Evolutionary conservation across 2,329 filamentous ascomycete species (phyloP), one percentile per base, ranked within the genome.

Genomic region (Pseudogymnoascus sp.): DNA sequence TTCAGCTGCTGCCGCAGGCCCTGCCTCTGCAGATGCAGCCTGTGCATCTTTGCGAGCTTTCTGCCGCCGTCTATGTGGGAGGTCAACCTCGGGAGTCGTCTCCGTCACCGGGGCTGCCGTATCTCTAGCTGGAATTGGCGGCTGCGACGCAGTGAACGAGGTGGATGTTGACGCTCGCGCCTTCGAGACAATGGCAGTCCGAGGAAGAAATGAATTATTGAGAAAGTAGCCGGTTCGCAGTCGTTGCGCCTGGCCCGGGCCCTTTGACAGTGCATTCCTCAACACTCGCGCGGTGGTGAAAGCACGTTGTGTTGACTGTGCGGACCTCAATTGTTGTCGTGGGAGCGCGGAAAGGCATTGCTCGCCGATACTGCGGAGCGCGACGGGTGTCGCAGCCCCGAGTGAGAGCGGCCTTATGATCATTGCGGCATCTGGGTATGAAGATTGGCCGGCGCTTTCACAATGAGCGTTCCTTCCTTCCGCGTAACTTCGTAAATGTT

Each of bases 1-100:
- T 50, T 71, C 63, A 46, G 63, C 60, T 56, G 68, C 64, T 56
- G 36, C 59, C 18, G 34, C 21, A 25, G 59, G 36, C 3, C 67
- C 62, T 65, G 67, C 59, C 2, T 67, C 67, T 66, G 69, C 68
- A 46, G 65, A 66, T 28, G 66, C 65, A 14, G 67, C 67, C 46
- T 64, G 67, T 21, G 44, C 61, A 53, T 64, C 61, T 36, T 64
- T 64, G 28, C 46, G 37, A 40, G 42, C 62, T 61, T 50, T 61
- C 67, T 73, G 70, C 66, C 71, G 67, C 66, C 69, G 64, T 67
- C 72, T 68, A 63, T 74, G 73, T 14, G 72, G 72, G 31, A 73
- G 70, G 31, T 69, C 65, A 5, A 21, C 50, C 60, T 62, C 37
- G 7, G 60, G 37, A 53, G 28, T 59, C 14, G 37, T 59, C 36